Conservation (phyloP, 1,284 basidiomycete genomes). For the Vanrija sp. region DNA sequence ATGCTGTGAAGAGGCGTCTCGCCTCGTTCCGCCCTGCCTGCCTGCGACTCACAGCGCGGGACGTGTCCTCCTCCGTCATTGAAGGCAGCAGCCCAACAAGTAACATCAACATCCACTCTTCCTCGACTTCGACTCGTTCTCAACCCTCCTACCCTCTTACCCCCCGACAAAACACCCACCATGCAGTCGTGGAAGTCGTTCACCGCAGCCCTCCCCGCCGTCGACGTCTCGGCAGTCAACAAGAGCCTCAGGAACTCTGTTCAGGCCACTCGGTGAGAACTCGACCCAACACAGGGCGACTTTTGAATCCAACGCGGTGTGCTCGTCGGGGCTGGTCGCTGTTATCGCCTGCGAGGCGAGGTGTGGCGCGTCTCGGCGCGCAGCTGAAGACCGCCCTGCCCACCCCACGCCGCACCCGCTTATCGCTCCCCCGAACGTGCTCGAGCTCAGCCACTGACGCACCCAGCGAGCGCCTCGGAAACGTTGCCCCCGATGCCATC, state of each 20-base stretch:
- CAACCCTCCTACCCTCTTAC: not conserved
- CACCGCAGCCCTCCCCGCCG: slow-evolving; percentile 38
- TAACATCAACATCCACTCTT: not conserved
- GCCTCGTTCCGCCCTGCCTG: no score
- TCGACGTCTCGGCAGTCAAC: slow-evolving; percentile 53
- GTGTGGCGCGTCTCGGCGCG: no score
- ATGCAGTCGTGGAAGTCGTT: slow-evolving; percentile 49
- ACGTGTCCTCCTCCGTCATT: no score
- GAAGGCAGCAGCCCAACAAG: no score
- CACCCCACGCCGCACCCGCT: not conserved
- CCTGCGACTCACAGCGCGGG: no score
- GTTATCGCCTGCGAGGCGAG: no score
- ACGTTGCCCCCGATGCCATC: slow-evolving; percentile 84
- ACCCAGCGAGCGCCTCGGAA: slow-evolving; percentile 73
- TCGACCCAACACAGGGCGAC: not conserved
- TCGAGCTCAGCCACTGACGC: slow-evolving; percentile 3
- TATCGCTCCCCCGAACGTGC: not conserved
- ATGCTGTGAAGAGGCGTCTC: no score
- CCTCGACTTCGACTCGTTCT: not conserved
- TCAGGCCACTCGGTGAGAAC: slow-evolving; percentile 66
- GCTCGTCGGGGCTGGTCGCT: not conserved
- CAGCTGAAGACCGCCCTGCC: not conserved
- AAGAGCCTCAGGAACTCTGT: slow-evolving; percentile 82
- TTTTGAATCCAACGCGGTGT: not conserved
- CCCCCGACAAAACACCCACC: slow-evolving; percentile 7